Conservation (phyloP, 805 yeast species). For the Suhomyces xylopsoci region DNA sequence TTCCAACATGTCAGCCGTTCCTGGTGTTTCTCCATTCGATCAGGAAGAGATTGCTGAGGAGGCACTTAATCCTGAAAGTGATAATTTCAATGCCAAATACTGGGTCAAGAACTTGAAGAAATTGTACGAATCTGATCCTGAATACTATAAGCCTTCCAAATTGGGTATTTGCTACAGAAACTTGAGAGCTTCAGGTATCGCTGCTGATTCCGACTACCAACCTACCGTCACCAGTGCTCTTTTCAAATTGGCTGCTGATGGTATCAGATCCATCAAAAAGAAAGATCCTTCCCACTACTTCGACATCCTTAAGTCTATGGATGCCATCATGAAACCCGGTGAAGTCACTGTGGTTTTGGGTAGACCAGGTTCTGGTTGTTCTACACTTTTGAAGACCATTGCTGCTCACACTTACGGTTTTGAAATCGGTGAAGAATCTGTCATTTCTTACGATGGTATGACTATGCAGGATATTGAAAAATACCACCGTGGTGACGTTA, state of each 20-base stretch:
- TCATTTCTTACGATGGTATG: slow-evolving; percentile 34
- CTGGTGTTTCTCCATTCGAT: slow-evolving; percentile 43
- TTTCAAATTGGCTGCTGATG: slow-evolving; percentile 17
- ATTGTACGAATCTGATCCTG: slow-evolving; percentile 51
- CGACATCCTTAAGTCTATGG: slow-evolving; percentile 35
- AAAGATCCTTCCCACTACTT: slow-evolving; percentile 24
- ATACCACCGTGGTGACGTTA: slow-evolving; percentile 36
- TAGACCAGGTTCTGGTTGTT: slow-evolving; percentile 43
- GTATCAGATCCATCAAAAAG: slow-evolving; percentile 14
- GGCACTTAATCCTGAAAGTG: slow-evolving; percentile 57
- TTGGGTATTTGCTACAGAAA: slow-evolving; percentile 59
- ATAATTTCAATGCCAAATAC: slow-evolving; percentile 55
- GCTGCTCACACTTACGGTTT: slow-evolving; percentile 39
- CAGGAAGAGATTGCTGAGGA: slow-evolving; percentile 25
- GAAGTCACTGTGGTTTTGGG: slow-evolving; percentile 41
- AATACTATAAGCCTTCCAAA: slow-evolving; percentile 58
- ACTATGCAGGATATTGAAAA: slow-evolving; percentile 25
- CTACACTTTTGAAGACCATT: slow-evolving; percentile 38
- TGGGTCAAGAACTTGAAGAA: slow-evolving; percentile 68
- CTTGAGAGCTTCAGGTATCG: slow-evolving; percentile 61
- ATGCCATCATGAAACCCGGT: slow-evolving; percentile 36
- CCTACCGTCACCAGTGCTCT: slow-evolving; percentile 49
- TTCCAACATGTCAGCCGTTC: slow-evolving; percentile 51
- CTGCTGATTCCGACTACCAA: slow-evolving; percentile 67
- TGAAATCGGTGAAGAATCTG: slow-evolving; percentile 30